phyloP scores from a whole-genome alignment of 2,329 filamentous ascomycete genomes.

The Monosporascus sp. region DNA sequence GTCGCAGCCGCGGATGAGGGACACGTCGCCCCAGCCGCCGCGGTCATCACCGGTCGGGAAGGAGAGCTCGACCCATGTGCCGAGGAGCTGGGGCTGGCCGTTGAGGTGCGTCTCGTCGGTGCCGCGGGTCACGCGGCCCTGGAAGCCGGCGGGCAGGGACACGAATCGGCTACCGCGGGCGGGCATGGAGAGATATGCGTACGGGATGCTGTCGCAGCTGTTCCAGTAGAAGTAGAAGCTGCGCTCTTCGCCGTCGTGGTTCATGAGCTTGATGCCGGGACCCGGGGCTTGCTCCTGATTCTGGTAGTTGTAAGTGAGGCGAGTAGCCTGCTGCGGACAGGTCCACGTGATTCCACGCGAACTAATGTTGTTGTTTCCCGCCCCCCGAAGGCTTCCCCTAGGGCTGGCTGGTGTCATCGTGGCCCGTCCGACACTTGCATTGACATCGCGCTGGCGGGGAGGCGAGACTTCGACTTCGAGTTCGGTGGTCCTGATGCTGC shows the following conservation, averaged over 20 bases:
- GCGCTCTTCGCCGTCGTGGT: constrained; percentile 6
- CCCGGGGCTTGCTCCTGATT: background rate
- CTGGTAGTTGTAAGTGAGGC: no score
- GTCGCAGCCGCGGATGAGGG: constrained; percentile 15
- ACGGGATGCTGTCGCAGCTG: constrained; percentile 12
- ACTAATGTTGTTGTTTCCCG: no score
- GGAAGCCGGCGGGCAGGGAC: constrained; percentile 7
- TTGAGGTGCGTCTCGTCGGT: constrained; percentile 6
- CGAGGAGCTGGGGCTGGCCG: constrained; percentile 8
- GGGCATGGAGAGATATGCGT: constrained; percentile 7
- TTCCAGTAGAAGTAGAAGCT: constrained; percentile 14
- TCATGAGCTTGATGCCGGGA: constrained; percentile 8
- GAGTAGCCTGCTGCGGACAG: no score
- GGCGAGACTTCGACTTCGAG: no score
- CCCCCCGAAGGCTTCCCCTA: no score
- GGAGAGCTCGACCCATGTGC: constrained; percentile 14
- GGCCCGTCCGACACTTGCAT: no score
- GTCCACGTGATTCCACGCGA: no score
- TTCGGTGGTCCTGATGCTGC: no score
- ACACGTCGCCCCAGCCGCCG: constrained; percentile 10
- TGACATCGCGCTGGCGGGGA: no score
- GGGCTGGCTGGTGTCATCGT: no score
- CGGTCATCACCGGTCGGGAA: background rate
- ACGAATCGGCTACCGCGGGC: constrained; percentile 7
- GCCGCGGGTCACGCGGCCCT: constrained; percentile 14